Percentiles rank a stretch among this genome's conserved stretches.
Evolutionary conservation across 176 grass and related monocot genomes (phyloP).

Genomic region (Elymus sibiricus): DNA sequence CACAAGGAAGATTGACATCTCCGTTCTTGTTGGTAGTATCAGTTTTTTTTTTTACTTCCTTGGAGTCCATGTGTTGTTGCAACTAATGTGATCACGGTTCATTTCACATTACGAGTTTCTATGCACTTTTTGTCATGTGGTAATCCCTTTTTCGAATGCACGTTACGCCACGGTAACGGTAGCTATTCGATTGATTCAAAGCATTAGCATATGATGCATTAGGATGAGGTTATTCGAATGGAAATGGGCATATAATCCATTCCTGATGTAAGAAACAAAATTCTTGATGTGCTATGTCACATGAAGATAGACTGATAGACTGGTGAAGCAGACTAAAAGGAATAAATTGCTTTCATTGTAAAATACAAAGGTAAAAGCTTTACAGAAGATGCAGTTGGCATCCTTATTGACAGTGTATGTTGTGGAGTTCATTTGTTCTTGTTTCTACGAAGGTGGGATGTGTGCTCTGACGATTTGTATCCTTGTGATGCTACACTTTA

Average conservation of each 20-base stretch:
- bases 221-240: conserved; percentile 19
- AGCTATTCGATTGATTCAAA: background rate
- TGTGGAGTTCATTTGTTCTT: too few species aligned
- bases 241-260: background rate
- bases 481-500: too few species aligned
- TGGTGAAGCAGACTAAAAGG: background rate
- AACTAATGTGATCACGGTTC: background rate
- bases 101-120: background rate
- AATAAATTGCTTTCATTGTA: background rate
- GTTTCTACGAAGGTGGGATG: too few species aligned
- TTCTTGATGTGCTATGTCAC: background rate
- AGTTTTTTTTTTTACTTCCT: background rate
- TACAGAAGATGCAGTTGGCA: background rate
- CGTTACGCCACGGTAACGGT: background rate
- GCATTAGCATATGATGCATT: conserved; percentile 10
- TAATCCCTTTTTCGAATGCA: background rate
- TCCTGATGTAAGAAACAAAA: background rate
- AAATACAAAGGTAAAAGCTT: conserved; percentile 10
- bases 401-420: background rate
- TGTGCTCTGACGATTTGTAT: too few species aligned
- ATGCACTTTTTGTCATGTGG: background rate
- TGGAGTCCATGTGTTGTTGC: background rate
- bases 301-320: background rate
- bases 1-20: background rate
- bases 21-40: background rate